These are phyloP conservation scores for Psilocybe cyanescens DNA, from an alignment of 768 basidiomycete genomes.

Conservation along the genomic window DNA sequence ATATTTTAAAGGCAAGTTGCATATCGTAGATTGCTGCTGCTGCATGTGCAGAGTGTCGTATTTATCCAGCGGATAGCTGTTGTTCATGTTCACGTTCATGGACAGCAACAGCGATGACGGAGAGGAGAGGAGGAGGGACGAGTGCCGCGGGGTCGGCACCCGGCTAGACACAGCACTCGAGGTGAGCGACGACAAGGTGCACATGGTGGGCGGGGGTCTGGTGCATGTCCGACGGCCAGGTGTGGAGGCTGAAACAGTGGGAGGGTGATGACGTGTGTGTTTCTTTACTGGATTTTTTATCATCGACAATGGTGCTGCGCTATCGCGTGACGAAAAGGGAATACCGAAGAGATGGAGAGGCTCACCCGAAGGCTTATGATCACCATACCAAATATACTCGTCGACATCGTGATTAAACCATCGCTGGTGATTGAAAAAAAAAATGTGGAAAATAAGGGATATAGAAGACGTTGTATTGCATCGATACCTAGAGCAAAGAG, in stretches of 20 bases:
- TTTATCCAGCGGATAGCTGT: constrained; percentile 41
- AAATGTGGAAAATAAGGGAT: background rate
- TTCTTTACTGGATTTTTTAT: constrained; percentile 90
- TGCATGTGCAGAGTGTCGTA: constrained; percentile 27
- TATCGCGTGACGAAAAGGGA: constrained; percentile 16
- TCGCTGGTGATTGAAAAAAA: background rate
- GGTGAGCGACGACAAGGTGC: constrained; percentile 49
- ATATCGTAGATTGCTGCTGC: constrained; percentile 50
- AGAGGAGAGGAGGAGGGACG: constrained; percentile 55
- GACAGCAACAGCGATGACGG: constrained; percentile 16
- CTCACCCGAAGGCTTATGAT: background rate
- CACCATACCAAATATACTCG: background rate
- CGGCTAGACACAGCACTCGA: constrained; percentile 37
- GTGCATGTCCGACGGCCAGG: constrained; percentile 42
- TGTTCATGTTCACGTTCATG: background rate
- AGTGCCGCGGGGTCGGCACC: constrained; percentile 42
- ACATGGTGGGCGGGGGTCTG: constrained; percentile 59
- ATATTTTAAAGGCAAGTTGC: constrained; percentile 79
- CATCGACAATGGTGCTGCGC: constrained; percentile 45
- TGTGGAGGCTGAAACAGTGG: too few species aligned
- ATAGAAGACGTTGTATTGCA: constrained; percentile 15
- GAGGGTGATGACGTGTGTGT: constrained; percentile 43
- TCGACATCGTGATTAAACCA: background rate
- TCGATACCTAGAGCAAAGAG: constrained; percentile 19
- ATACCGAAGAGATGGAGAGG: constrained; percentile 19